Percentiles rank a stretch among this genome's conserved stretches.
These are phyloP conservation scores for Acanthamoeba triangularis DNA, from an alignment of 208 protist genomes.

Conservation along the genomic window DNA sequence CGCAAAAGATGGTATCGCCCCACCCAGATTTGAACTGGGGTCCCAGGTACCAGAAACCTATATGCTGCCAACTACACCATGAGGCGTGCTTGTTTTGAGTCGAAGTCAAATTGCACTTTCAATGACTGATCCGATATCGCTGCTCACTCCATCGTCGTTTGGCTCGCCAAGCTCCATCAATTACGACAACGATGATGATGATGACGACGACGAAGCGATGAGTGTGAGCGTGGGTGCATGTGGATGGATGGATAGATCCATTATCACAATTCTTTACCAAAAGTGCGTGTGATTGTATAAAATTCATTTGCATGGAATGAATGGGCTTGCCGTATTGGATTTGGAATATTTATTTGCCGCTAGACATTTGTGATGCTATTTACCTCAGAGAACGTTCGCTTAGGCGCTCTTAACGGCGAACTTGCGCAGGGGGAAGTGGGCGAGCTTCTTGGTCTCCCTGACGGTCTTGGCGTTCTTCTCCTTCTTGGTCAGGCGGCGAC, in stretches of 20 bases:
- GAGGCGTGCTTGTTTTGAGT: not conserved
- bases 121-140: no score
- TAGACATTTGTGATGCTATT: not conserved
- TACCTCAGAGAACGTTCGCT: constrained; percentile 41
- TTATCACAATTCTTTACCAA: no score
- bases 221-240: no score
- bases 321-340: not conserved
- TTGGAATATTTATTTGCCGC: not conserved
- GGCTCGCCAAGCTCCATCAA: no score
- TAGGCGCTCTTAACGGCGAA: constrained; percentile 89
- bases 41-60: constrained; percentile 22
- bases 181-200: no score
- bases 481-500: constrained; percentile 87
- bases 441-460: constrained; percentile 84
- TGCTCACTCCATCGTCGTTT: no score
- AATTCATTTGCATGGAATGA: no score
- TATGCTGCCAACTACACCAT: constrained; percentile 40
- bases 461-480: constrained; percentile 84
- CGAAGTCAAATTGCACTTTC: not conserved
- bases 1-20: not conserved
- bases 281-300: no score
- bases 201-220: no score
- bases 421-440: constrained; percentile 90
- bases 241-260: no score
- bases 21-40: constrained; percentile 38